Base-by-base conservation (phyloP, 2,329 filamentous ascomycete genomes). In the Aspergillus carbonarius region DNA sequence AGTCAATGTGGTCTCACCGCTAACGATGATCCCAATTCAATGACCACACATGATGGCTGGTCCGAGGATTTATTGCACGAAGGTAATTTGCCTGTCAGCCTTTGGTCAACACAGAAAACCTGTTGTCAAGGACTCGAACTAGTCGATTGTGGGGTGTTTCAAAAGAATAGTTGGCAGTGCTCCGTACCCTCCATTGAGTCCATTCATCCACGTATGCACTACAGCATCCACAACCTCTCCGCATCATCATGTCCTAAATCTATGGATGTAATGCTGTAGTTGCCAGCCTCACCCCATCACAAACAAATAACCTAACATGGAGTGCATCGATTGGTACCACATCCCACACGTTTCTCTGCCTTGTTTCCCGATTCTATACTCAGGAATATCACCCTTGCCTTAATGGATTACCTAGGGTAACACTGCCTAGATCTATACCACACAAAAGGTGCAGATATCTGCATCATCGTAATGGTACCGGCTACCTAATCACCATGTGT, bases 11-110 rank as follows among this genome's bases (percentile, higher is more conserved):
- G 42, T 48, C 44, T 48, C 44, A 48, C 44, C 44, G 44, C 44
- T 48, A 48, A 48, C 44, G 44, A 48, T 32, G 44, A 48, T 48
- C 44, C 44, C 44, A 30, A 48, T 48, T 30, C 44, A 48, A 48
- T 48, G 25, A 30, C 27, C 25, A 48, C 44, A 48, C 17, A 47
- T 17, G 20, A 42, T 23, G 20, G 20, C 20, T 23, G 18, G 13
- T 42, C 39, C 18, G 18, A 42, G 20, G 10, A 7, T 27, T 23
- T 25, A 9, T 32, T 32, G n/a, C 44, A 32, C 25, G 10, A 48
- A 30, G 8, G 25, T 23, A n/a, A 32, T 48, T 30, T 30, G 15
- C 23, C 42, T n/a, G 42, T 47, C 42, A 27, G 23, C 13, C n/a
- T 17, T 27, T 18, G 15, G 15, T 32, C 7, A 30, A 13, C 23